Evolutionary conservation across 2,329 filamentous ascomycete genomes (phyloP), one percentile per base, ranked within the genome.

Genomic region (Dissoconium aciculare): DNA sequence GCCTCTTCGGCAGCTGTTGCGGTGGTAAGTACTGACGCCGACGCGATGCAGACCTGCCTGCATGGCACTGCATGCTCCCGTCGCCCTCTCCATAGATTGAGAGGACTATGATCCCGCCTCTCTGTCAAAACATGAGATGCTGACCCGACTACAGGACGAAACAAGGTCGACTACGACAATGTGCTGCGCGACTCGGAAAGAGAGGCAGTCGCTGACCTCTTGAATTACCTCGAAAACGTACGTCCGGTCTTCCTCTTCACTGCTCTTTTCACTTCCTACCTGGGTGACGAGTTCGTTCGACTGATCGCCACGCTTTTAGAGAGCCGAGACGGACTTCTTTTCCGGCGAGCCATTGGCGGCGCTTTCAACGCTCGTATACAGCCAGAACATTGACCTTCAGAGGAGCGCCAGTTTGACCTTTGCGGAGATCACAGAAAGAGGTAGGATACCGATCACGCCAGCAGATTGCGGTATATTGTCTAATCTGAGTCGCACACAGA

Each of bases 241-340:
- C 42, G 71, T 27, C 26, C 27, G 15, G 62, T 19, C 15, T 17
- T 16, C 33, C 31, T 26, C 31, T 47, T 32, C 37, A 19, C 30
- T n/a, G 13, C 4, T 31, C 16, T 17, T 11, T 11, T 30, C 28
- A 12, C 15, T 13, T 25, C 14, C 33, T 31, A 26, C 21, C 23
- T 31, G 19, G 15, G 14, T 10, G 9, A 12, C 9, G 10, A 33
- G 4, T 27, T 15, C n/a, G n/a, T n/a, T n/a, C n/a, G n/a, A n/a
- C n/a, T n/a, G n/a, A n/a, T n/a, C n/a, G n/a, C n/a, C n/a, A n/a
- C n/a, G n/a, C n/a, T 29, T 16, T 37, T 55, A 94, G 89, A 78
- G 89, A 53, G 79, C 77, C 53, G 89, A 98, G 57, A 95, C 85
- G 49, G 87, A 98, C 58, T 98, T 98, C 71, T 98, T 98, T 61